These are phyloP conservation scores for Trichosporon coremiiforme DNA, from an alignment of 1,284 basidiomycete genomes.

Conservation along the genomic window DNA sequence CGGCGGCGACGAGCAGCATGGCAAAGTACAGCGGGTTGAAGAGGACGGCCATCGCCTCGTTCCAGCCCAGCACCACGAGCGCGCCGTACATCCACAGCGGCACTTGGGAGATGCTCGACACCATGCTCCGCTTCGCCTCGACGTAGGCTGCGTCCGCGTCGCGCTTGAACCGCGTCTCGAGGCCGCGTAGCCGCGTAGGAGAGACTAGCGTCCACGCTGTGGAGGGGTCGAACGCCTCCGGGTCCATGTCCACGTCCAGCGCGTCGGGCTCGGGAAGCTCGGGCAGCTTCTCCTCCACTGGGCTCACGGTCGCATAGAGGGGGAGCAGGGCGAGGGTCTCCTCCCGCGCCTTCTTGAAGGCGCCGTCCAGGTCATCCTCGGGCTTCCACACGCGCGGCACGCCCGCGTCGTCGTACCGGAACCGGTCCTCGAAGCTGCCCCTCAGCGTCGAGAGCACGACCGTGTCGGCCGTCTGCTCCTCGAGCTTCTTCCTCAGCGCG, in stretches of 20 bases:
- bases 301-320: constrained; percentile 79
- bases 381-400: constrained; percentile 97
- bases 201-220: constrained; percentile 76
- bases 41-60: constrained; percentile 93
- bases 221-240: constrained; percentile 75
- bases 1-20: constrained; percentile 69
- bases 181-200: constrained; percentile 76
- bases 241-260: constrained; percentile 58
- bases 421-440: constrained; percentile 86
- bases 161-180: constrained; percentile 82
- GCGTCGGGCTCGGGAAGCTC: constrained; percentile 63
- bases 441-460: constrained; percentile 67
- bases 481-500: constrained; percentile 77
- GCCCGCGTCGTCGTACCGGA: constrained; percentile 91
- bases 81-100: constrained; percentile 96
- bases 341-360: constrained; percentile 88
- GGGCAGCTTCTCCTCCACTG: constrained; percentile 69
- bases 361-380: constrained; percentile 94
- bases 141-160: constrained; percentile 97
- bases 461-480: constrained; percentile 70
- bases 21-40: constrained; percentile 94
- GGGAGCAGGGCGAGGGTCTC: constrained; percentile 87
- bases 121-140: constrained; percentile 95
- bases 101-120: constrained; percentile 88
- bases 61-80: constrained; percentile 92